phyloP scores from a whole-genome alignment of 257 asterid genomes.

The Solanum paucissectum region DNA sequence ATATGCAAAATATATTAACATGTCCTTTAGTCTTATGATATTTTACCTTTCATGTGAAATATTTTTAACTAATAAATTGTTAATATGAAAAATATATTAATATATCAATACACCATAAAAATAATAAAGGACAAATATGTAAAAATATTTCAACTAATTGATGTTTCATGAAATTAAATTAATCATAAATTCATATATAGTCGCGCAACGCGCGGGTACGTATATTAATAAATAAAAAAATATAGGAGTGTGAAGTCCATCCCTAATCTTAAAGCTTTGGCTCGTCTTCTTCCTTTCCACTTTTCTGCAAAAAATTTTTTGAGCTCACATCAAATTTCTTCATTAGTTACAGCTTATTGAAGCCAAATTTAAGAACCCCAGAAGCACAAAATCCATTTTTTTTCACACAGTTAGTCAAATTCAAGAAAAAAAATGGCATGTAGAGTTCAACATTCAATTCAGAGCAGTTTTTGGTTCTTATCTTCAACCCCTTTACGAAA shows the following conservation, averaged over 20 bases:
- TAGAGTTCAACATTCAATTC: conserved; percentile 49
- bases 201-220: too few relatives aligned
- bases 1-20: too few relatives aligned
- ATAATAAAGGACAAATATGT: too few relatives aligned
- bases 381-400: neutral
- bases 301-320: neutral
- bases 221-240: accelerated
- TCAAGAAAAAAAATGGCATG: conserved; percentile 33
- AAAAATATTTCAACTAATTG: too few relatives aligned
- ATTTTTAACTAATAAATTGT: too few relatives aligned
- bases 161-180: too few relatives aligned
- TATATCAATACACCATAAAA: too few relatives aligned
- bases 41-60: too few relatives aligned
- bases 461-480: conserved; percentile 40
- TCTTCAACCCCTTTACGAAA: conserved; percentile 12
- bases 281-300: neutral
- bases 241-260: neutral
- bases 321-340: neutral
- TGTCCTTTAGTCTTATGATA: too few relatives aligned
- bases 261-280: neutral
- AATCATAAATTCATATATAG: too few relatives aligned
- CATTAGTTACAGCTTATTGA: neutral
- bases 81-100: too few relatives aligned
- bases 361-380: neutral
- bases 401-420: neutral